Evolutionary conservation across 2,329 filamentous ascomycete genomes (phyloP), one percentile per base, ranked within the genome.

Genomic region (Trichoderma sp.): DNA sequence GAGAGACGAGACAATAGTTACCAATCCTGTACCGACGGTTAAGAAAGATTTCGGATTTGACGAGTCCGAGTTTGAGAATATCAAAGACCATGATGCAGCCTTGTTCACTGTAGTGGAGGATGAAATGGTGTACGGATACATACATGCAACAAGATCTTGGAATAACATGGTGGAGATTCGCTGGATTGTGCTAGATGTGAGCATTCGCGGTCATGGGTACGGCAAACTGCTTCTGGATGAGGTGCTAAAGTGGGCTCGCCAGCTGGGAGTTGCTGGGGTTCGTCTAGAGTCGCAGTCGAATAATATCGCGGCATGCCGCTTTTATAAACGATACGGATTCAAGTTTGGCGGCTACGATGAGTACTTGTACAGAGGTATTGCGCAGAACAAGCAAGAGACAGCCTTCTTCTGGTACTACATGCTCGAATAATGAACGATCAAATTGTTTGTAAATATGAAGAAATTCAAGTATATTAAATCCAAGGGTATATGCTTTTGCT

Each of bases 301-400:
- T 46, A 73, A 72, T 59, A 52, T 71, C 34, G 32, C 68, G 2
- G 71, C 71, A 7, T 73, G 69, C 18, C 52, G 56, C 3, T 72
- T 73, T 51, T 73, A 72, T 24, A 72, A 70, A 49, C 69, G 66
- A 10, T 68, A 49, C 2, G 71, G 71, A n/a, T 59, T 73, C 32
- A 52, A 59, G 21, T 73, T 73, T 69, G 71, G 66, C 1, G 71
- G 71, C 2, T 72, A 73, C 10, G 71, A 73, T 55, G 69, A 73
- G 52, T 68, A 68, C 52, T n/a, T 73, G 5, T 73, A 72, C 54
- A 59, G 28, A 26, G 69, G 65, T 1, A 70, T 72, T 21, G 43
- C 68, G 0, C 63, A 68, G 26, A 66, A 68, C 32, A 59, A 55
- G 32, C 32, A 60, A 21, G 71, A 73, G 16, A 68, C 58, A 21